Percentiles rank a stretch among this genome's conserved stretches.
Conservation (phyloP, 106 monocot genomes). For the Narthecium ossifragum region DNA sequence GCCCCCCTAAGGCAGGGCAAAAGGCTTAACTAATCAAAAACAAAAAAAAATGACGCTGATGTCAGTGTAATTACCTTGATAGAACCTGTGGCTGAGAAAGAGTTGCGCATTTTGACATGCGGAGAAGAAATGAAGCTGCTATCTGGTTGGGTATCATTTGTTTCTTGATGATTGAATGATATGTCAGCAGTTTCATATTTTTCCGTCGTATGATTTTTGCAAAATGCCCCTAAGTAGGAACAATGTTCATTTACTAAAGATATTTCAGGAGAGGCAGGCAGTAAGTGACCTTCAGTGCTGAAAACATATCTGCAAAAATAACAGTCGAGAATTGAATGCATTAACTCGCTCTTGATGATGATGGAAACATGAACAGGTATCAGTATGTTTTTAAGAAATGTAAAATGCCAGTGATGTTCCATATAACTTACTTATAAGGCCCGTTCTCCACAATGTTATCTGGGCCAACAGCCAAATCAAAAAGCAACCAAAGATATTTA, state of each 20-base stretch:
- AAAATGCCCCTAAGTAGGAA: slow-evolving; percentile 89
- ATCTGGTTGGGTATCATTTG: slow-evolving; percentile 38
- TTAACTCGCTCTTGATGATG: too few species aligned
- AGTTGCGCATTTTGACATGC: slow-evolving; percentile 13
- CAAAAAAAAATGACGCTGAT: not conserved
- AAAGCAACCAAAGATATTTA: slow-evolving; percentile 99
- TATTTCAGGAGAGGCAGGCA: slow-evolving; percentile 91
- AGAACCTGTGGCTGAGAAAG: slow-evolving; percentile 26
- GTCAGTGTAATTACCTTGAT: slow-evolving; percentile 47
- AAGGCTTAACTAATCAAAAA: too few species aligned
- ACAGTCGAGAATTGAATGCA: not conserved
- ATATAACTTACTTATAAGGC: slow-evolving; percentile 71
- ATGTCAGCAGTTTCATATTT: slow-evolving; percentile 14
- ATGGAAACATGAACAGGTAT: too few species aligned
- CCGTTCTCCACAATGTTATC: slow-evolving; percentile 96
- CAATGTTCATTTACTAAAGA: slow-evolving; percentile 75
- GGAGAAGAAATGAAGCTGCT: slow-evolving; percentile 3
- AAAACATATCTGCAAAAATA: slow-evolving; percentile 65
- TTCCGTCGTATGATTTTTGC: slow-evolving; percentile 29
- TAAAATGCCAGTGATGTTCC: not conserved
- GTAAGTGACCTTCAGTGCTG: slow-evolving; percentile 91
- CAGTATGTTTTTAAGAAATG: not conserved
- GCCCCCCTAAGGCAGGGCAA: too few species aligned
- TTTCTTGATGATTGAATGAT: slow-evolving; percentile 28
- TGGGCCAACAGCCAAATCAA: slow-evolving; percentile 92